Evolutionary conservation across 2,329 filamentous ascomycete species (phyloP), one percentile per base, ranked within the genome.

Genomic region (Claviceps quebecensis): DNA sequence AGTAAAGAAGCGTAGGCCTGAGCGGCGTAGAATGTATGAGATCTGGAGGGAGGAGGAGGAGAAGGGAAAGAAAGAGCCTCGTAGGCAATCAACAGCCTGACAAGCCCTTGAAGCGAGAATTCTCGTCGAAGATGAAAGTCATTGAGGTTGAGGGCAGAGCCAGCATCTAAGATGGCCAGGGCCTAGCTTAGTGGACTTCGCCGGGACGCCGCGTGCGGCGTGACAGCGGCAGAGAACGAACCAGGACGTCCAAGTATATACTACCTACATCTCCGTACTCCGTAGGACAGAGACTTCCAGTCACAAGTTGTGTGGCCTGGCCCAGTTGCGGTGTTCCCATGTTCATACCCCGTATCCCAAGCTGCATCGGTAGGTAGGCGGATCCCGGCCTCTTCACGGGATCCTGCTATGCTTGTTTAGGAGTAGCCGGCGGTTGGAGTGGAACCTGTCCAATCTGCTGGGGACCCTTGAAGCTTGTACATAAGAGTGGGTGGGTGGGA

Each of bases 401-500:
- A 49, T 46, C 34, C 36, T 29, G 51, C 51, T 52, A 49, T 39
- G 16, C 51, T 49, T 19, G 41, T 49, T 52, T 47, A 47, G 37
- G 51, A 41, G 51, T 47, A 52, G 47, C 47, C 46, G 41, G 36
- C 51, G 51, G 51, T 49, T 52, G 51, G 38, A 16, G 51, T 52
- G 51, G 51, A 52, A 46, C 51, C 36, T 43, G 47, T 38, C 47
- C 41, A 49, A 46, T 49, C 39, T 49, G 40, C 48, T 26, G 41
- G 48, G 48, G 40, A 17, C 26, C 45, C 45, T 37, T 46, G 40
- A 29, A 7, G 13, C 39, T 36, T 29, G 34, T 39, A 19, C 19
- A 19, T 19, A 17, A 50, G 29, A 43, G 48, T 26, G 41, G 48
- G 41, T 17, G 41, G 39, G 41, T 23, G 19, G 48, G 40, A 45